Evolutionary conservation across 1,284 basidiomycete genomes (phyloP).

Genomic region (Ganoderma resinaceum): DNA sequence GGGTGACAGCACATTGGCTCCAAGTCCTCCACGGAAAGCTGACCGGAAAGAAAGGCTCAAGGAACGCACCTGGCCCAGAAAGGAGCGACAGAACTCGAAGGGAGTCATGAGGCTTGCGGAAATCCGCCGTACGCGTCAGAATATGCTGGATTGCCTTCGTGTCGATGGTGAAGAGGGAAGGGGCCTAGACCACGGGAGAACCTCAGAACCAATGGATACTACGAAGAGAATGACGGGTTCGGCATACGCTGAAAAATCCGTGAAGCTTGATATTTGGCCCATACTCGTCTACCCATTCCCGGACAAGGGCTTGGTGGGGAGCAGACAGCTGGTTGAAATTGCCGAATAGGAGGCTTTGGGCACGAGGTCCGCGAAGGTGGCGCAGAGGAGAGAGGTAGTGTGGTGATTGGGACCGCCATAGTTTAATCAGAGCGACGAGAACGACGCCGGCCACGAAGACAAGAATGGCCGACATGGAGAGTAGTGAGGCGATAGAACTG

Average conservation of each 20-base stretch:
- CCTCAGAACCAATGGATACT: not conserved
- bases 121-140: conserved; percentile 42
- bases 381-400: conserved; percentile 51
- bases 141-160: conserved; percentile 45
- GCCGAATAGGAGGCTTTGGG: conserved; percentile 58
- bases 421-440: not conserved
- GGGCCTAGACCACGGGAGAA: conserved; percentile 37
- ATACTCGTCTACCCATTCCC: conserved; percentile 63
- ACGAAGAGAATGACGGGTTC: not conserved
- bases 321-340: conserved; percentile 53
- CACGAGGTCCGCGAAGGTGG: conserved; percentile 57
- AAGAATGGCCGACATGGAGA: not conserved
- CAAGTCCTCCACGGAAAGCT: not conserved
- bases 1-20: not conserved
- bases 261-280: conserved; percentile 58
- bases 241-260: conserved; percentile 53
- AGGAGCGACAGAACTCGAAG: conserved; percentile 29
- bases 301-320: conserved; percentile 47
- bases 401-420: conserved; percentile 13
- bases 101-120: conserved; percentile 39
- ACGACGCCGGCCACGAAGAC: not conserved
- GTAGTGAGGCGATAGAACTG: not conserved
- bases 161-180: conserved; percentile 51
- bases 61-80: conserved; percentile 13
- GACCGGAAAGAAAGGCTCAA: not conserved